Conservation (phyloP, 257 asterid genomes). For the Salvia splendens region DNA sequence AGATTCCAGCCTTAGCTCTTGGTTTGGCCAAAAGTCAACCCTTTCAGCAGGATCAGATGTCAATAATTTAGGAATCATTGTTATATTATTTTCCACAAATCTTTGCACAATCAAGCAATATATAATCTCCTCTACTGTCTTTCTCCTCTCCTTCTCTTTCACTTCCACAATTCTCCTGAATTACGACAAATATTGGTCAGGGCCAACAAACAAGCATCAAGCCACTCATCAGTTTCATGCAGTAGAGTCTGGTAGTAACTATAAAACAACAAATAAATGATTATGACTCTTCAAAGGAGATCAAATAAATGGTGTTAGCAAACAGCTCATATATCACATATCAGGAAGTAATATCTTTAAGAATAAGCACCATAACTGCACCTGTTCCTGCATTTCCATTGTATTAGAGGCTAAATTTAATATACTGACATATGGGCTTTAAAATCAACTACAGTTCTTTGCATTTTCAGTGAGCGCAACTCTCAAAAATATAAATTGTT, state of each 20-base stretch:
- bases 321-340: constrained; percentile 7
- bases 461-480: not conserved
- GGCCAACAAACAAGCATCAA: not conserved
- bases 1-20: constrained; percentile 74
- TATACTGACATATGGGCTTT: not conserved
- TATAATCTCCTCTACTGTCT: constrained; percentile 68
- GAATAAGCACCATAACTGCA: not conserved
- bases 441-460: not conserved
- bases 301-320: not conserved
- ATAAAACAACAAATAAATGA: not conserved
- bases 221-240: not conserved
- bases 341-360: not conserved
- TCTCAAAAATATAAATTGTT: not conserved
- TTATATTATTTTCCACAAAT: constrained; percentile 61
- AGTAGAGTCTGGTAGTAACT: not conserved
- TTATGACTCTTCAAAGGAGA: not conserved
- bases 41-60: constrained; percentile 76
- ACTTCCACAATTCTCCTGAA: constrained; percentile 94
- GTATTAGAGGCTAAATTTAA: no score
- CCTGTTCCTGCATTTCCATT: no score
- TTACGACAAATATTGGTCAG: constrained; percentile 23
- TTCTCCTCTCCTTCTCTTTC: constrained; percentile 80
- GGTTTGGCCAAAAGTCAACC: constrained; percentile 87
- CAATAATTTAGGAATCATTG: constrained; percentile 76
- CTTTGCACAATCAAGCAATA: constrained; percentile 80